Conservation (phyloP, 2,329 filamentous ascomycete species). For the Myriosclerotinia duriaeana region DNA sequence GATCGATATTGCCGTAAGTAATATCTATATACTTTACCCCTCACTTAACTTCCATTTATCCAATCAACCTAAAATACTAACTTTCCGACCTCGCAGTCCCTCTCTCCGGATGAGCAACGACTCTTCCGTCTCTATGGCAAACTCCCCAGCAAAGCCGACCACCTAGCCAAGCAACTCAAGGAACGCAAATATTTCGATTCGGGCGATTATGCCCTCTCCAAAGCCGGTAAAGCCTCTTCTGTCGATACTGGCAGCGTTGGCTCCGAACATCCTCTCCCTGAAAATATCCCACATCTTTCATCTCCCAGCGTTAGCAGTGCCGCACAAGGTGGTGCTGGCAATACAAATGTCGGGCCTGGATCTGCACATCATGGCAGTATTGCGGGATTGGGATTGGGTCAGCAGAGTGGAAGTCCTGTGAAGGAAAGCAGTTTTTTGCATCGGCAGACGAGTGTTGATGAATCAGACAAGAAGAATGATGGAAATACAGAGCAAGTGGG, state of each 20-base stretch:
- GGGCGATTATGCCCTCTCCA: conserved; percentile 93
- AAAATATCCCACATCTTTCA: conserved; percentile 89
- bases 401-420: conserved; percentile 72
- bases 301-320: conserved; percentile 52
- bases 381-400: conserved; percentile 47
- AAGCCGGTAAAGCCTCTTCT: conserved; percentile 93
- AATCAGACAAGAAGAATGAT: conserved; percentile 49
- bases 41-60: not conserved
- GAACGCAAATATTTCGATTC: conserved; percentile 99
- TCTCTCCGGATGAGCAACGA: conserved; percentile 92
- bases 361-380: conserved; percentile 34
- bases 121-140: conserved; percentile 98
- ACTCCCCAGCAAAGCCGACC: conserved; percentile 91
- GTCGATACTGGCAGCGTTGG: conserved; percentile 92
- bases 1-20: conserved; percentile 86
- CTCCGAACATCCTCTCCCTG: conserved; percentile 88
- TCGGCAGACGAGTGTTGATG: conserved; percentile 72
- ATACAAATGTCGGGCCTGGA: conserved; percentile 42
- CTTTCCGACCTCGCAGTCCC: conserved; percentile 57
- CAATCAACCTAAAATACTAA: conserved; percentile 11
- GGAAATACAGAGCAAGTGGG: conserved; percentile 31
- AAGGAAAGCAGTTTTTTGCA: conserved; percentile 90
- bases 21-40: not conserved
- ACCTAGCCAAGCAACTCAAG: conserved; percentile 97
- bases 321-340: conserved; percentile 46